Percentiles rank a stretch among this genome's conserved stretches.
These are phyloP conservation scores for Scutellaria barbata DNA, from an alignment of 257 asterid species.

Conservation along the genomic window DNA sequence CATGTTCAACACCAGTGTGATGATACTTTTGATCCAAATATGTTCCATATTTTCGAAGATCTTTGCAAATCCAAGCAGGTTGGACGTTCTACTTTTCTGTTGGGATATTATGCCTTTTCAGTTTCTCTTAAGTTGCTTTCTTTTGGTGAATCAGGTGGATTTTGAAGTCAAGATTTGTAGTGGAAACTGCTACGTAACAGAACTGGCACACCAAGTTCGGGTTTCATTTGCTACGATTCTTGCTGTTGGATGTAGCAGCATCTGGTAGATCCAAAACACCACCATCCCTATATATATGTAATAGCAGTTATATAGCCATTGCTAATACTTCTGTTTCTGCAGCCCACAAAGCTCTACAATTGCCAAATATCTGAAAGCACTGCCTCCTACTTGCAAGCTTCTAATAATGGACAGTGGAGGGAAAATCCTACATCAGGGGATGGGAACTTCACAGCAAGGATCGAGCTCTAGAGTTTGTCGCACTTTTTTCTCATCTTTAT, in stretches of 20 bases:
- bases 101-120: neutral
- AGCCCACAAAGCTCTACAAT: slow-evolving; percentile 51
- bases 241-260: slow-evolving; percentile 50
- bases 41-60: slow-evolving; percentile 55
- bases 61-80: slow-evolving; percentile 57
- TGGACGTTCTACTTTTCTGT: neutral
- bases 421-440: slow-evolving; percentile 53
- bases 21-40: slow-evolving; percentile 69
- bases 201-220: slow-evolving; percentile 70
- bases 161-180: slow-evolving; percentile 71
- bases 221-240: slow-evolving; percentile 61
- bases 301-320: neutral
- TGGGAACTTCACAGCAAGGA: slow-evolving; percentile 81
- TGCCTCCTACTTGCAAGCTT: slow-evolving; percentile 88
- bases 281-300: neutral
- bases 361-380: slow-evolving; percentile 52
- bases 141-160: slow-evolving; percentile 58
- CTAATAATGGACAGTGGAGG: slow-evolving; percentile 67
- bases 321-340: slow-evolving; percentile 34
- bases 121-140: neutral
- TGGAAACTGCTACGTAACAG: slow-evolving; percentile 59
- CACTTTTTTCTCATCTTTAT: slow-evolving; percentile 48
- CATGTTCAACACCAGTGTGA: slow-evolving; percentile 61
- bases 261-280: slow-evolving; percentile 38
- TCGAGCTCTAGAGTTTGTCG: slow-evolving; percentile 42